Evolutionary conservation across 176 grass and related monocot species (phyloP).

Genomic region (Paspalum vaginatum): DNA sequence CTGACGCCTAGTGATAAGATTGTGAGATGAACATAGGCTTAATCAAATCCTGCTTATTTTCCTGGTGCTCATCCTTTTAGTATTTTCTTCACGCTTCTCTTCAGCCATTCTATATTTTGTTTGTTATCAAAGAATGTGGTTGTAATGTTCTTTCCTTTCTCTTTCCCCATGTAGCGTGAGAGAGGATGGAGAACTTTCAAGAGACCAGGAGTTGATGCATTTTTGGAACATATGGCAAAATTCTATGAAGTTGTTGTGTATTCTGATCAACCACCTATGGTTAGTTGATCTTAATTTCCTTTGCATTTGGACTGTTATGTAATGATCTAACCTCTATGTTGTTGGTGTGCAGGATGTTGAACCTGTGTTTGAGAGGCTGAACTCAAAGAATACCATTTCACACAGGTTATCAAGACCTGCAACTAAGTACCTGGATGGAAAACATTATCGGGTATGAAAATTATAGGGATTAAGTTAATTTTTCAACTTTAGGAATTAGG

Average conservation of each 20-base stretch:
- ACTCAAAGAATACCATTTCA: slow-evolving; percentile 61
- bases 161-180: slow-evolving; percentile 60
- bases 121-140: slow-evolving; percentile 30
- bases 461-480: slow-evolving; percentile 7
- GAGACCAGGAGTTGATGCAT: slow-evolving; percentile 95
- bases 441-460: slow-evolving; percentile 84
- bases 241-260: slow-evolving; percentile 94
- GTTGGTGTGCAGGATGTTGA: slow-evolving; percentile 78
- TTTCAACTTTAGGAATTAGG: slow-evolving; percentile 35
- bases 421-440: slow-evolving; percentile 87
- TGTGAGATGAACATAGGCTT: not conserved
- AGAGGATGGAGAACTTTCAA: slow-evolving; percentile 98
- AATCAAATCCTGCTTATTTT: slow-evolving; percentile 8
- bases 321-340: slow-evolving; percentile 36
- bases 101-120: not conserved
- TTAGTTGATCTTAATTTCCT: slow-evolving; percentile 50
- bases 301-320: slow-evolving; percentile 22
- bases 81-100: not conserved
- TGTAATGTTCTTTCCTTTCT: slow-evolving; percentile 8
- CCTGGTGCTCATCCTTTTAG: slow-evolving; percentile 4
- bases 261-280: slow-evolving; percentile 86
- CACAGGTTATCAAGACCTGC: slow-evolving; percentile 80
- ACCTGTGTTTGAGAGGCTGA: slow-evolving; percentile 82
- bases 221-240: slow-evolving; percentile 70
- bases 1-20: not conserved